Evolutionary conservation across 768 basidiomycete genomes (phyloP), one percentile per base, ranked within the genome.

Genomic region (Hirschioporus abietinus): DNA sequence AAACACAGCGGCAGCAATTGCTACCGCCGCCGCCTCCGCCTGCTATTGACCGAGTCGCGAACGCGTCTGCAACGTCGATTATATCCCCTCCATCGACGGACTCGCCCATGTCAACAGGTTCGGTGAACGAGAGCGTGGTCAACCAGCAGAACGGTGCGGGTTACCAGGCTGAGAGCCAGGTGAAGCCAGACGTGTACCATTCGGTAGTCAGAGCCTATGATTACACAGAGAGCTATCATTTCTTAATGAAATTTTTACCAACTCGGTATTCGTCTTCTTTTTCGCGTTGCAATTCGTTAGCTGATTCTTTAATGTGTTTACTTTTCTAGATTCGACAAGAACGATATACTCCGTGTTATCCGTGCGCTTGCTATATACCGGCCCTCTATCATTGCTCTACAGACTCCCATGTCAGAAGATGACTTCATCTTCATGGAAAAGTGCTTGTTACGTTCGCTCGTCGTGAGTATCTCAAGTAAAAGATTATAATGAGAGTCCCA

Each of bases 351-450:
- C 58, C 93, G 95, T 66, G 90, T 99, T 71, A 95, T 98, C 59
- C 90, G 95, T 64, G 93, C 96, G 30, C 82, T 99, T 65, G 96
- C 96, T 23, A 93, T 96, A 42, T 96, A 95, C 76, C 86, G 96
- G 66, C 96, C 96, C n/a, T 96, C 93, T 66, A 84, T 99, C 66
- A 99, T 99, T 72, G 96, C 96, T 27, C 80, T 99, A 64, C 96
- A 98, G 85, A 97, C 98, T 96, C 95, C 96, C 30, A 81, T 99
- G 76, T 92, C 94, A 20, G 87, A 95, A 66, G 95, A 97, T 72
- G 96, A 99, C 78, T 96, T 98, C 76, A 85, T 96, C 1, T 98
- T 99, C 76, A 90, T 96, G 63, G 96, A 99, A 78, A 89, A 90
- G 74, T 96, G 93, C 70, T 96, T 99, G 75, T 96, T 98, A 77